phyloP scores from a whole-genome alignment of 2,329 filamentous ascomycete species.

The Aotearoamyces nothofagi region DNA sequence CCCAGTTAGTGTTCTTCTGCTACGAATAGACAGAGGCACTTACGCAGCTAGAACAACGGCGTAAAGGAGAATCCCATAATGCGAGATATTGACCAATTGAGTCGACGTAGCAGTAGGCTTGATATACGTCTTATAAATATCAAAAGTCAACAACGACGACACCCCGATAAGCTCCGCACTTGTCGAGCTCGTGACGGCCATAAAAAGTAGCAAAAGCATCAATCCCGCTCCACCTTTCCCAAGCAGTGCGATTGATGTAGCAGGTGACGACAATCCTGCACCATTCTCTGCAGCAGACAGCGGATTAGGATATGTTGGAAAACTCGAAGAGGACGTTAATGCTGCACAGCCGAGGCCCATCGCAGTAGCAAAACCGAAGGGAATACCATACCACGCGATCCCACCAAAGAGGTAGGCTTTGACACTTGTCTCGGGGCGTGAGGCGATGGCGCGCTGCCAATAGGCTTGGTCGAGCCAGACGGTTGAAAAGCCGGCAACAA shows the following conservation, averaged over 20 bases:
- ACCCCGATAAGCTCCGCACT: constrained; percentile 27
- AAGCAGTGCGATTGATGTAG: constrained; percentile 21
- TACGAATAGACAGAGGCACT: constrained; percentile 1
- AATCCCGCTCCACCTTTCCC: constrained; percentile 21
- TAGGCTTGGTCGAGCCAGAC: constrained; percentile 28
- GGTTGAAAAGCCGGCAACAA: constrained; percentile 22
- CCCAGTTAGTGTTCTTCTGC: background rate
- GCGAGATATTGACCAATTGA: constrained; percentile 19
- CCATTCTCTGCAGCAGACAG: constrained; percentile 17
- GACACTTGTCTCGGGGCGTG: constrained; percentile 23
- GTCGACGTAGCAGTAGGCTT: constrained; percentile 18
- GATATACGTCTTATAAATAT: constrained; percentile 24
- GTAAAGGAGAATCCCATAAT: constrained; percentile 20
- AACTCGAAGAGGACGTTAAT: constrained; percentile 12
- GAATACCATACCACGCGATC: constrained; percentile 24
- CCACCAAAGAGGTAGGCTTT: constrained; percentile 27
- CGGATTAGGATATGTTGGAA: constrained; percentile 19
- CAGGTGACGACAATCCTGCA: constrained; percentile 19
- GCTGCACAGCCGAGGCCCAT: constrained; percentile 22
- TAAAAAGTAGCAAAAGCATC: constrained; percentile 27
- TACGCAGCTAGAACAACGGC: constrained; percentile 18
- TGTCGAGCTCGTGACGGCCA: constrained; percentile 29
- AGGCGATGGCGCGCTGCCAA: constrained; percentile 28
- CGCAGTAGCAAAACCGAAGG: constrained; percentile 21
- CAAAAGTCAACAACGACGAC: constrained; percentile 23